Percentiles rank a stretch among this genome's conserved stretches.
These are phyloP conservation scores for Raphanus raphanistrum DNA, from an alignment of 345 rosid genomes.

Conservation along the genomic window DNA sequence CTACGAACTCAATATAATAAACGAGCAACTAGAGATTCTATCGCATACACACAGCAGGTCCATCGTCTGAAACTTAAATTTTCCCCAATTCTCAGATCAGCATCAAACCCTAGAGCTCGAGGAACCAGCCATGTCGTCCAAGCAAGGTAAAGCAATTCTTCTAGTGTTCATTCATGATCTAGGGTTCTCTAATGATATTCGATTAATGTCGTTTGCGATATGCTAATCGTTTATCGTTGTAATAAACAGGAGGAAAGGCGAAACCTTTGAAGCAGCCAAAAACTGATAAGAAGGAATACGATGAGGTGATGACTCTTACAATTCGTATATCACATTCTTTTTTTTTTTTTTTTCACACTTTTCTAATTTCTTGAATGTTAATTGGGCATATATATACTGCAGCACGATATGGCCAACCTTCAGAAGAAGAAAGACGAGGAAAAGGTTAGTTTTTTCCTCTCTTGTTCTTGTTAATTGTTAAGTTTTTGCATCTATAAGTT, in stretches of 20 bases:
- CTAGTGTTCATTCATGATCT: background rate
- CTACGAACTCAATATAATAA: constrained; percentile 16
- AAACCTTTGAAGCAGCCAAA: constrained; percentile 87
- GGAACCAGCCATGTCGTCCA: constrained; percentile 26
- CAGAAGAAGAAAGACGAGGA: constrained; percentile 87
- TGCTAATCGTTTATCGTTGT: background rate
- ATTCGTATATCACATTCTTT: background rate
- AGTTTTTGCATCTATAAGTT: constrained; percentile 9
- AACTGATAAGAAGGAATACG: constrained; percentile 52
- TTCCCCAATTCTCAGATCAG: constrained; percentile 15
- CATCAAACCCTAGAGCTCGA: constrained; percentile 23
- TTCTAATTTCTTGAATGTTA: constrained; percentile 12
- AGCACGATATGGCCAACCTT: constrained; percentile 59
- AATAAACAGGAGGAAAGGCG: constrained; percentile 62
- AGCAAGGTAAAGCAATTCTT: constrained; percentile 29
- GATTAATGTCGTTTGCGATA: background rate
- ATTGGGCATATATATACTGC: constrained; percentile 14
- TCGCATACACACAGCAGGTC: background rate
- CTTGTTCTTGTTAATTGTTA: background rate
- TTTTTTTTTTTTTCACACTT: background rate
- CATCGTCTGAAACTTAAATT: constrained; percentile 6
- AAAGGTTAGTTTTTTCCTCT: constrained; percentile 25
- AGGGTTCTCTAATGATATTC: background rate
- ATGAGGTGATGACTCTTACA: constrained; percentile 45
- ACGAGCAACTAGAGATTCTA: too few species aligned